phyloP scores from a whole-genome alignment of 2,329 filamentous ascomycete species.

The Fusarium pseudograminearum region DNA sequence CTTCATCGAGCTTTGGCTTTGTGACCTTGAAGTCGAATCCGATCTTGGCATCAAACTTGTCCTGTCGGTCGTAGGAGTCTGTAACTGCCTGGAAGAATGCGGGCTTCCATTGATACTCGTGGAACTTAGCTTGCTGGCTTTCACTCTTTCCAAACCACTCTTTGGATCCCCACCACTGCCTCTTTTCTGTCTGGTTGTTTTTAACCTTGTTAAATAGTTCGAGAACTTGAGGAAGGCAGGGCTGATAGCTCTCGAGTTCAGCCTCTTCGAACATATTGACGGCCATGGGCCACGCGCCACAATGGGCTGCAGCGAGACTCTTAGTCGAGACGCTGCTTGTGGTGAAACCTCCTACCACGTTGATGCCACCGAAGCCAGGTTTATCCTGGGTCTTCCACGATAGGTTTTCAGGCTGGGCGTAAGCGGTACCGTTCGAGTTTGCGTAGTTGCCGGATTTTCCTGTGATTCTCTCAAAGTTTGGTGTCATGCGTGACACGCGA shows the following conservation, averaged over 20 bases:
- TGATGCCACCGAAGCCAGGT: conserved; percentile 55
- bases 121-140: conserved; percentile 40
- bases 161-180: conserved; percentile 19
- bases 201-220: conserved; percentile 49
- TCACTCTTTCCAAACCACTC: conserved; percentile 15
- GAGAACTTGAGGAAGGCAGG: conserved; percentile 57
- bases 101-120: conserved; percentile 48
- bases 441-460: conserved; percentile 38
- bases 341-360: conserved; percentile 55
- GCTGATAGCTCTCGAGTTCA: conserved; percentile 57
- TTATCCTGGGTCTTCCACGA: conserved; percentile 38
- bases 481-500: conserved; percentile 48
- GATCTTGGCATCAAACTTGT: conserved; percentile 48
- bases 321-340: conserved; percentile 59
- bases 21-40: conserved; percentile 50
- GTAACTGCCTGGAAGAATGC: conserved; percentile 53
- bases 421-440: conserved; percentile 41
- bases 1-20: conserved; percentile 47
- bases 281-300: conserved; percentile 56
- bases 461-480: conserved; percentile 41
- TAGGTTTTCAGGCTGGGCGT: conserved; percentile 43
- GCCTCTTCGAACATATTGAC: conserved; percentile 59
- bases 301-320: conserved; percentile 57
- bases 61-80: conserved; percentile 51
- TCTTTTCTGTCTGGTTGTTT: conserved; percentile 17